A percentile compares a stretch with the other conserved stretches of the same genome.
Evolutionary conservation across 2,329 filamentous ascomycete species (phyloP).

Genomic region (Colletotrichum magnum): DNA sequence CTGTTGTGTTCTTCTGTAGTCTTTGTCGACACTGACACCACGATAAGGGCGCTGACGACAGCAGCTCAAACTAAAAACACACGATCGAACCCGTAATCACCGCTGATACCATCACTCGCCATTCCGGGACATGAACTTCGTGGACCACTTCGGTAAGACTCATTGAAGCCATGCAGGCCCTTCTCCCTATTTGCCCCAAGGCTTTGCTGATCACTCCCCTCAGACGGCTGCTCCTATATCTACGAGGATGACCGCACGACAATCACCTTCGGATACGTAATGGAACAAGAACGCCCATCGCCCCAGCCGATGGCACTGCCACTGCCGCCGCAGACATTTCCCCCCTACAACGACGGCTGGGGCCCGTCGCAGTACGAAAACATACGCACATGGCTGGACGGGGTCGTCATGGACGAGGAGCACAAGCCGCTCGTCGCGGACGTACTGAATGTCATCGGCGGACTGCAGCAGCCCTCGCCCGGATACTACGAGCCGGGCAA

Average conservation of each 20-base stretch:
- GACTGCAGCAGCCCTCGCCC: neutral
- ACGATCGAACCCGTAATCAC: neutral
- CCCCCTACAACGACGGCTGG: neutral
- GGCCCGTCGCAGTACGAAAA: conserved; percentile 7
- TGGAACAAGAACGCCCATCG: neutral
- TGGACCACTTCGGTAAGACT: conserved; percentile 27
- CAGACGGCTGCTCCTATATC: conserved; percentile 20
- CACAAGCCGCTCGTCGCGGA: conserved; percentile 19
- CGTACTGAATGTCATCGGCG: conserved; percentile 14
- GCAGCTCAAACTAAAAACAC: neutral
- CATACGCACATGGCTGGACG: conserved; percentile 31
- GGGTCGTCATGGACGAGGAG: conserved; percentile 26
- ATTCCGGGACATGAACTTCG: conserved; percentile 13
- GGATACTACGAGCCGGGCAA: too few relatives aligned
- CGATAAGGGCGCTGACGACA: too few relatives aligned
- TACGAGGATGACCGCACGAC: conserved; percentile 17
- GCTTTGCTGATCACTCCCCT: neutral
- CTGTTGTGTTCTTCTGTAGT: neutral
- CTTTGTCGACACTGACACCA: neutral
- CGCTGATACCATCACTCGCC: neutral
- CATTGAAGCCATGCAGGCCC: neutral
- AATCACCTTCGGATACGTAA: neutral
- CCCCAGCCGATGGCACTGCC: neutral
- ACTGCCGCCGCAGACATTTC: neutral
- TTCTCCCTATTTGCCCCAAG: neutral